Evolutionary conservation across 441 rosid species (phyloP).

Genomic region (Gossypium davidsonii): DNA sequence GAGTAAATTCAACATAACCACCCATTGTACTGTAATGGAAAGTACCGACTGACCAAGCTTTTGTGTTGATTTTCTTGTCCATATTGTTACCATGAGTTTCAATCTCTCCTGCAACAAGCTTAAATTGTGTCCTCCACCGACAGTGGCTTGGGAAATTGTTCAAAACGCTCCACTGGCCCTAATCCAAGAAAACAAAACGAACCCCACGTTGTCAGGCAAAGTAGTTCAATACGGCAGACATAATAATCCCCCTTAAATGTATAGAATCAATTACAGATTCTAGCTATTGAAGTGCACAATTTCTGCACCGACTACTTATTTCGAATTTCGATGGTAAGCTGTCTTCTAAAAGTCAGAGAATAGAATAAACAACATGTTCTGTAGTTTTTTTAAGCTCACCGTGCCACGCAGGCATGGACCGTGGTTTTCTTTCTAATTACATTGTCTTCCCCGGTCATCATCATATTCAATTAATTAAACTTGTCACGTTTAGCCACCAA

Average conservation of each 20-base stretch:
- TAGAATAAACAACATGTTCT: background rate
- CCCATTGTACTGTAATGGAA: background rate
- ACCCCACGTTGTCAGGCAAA: background rate
- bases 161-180: constrained; percentile 34
- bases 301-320: background rate
- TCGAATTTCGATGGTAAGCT: background rate
- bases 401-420: background rate
- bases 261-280: background rate
- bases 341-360: background rate
- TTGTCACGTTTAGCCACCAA: too few species aligned
- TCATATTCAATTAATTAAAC: background rate
- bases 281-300: background rate
- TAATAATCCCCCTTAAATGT: background rate
- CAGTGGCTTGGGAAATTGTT: constrained; percentile 31
- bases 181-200: background rate
- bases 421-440: background rate
- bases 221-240: background rate
- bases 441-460: background rate
- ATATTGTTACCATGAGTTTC: constrained; percentile 27
- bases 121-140: constrained; percentile 48
- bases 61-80: background rate
- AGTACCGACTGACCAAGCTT: background rate
- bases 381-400: background rate
- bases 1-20: too few species aligned
- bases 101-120: constrained; percentile 51